Evolutionary conservation across 495 filamentous ascomycete genomes (phyloP), one percentile per base, ranked within the genome.

Genomic region (Podospora pseudoanserina): DNA sequence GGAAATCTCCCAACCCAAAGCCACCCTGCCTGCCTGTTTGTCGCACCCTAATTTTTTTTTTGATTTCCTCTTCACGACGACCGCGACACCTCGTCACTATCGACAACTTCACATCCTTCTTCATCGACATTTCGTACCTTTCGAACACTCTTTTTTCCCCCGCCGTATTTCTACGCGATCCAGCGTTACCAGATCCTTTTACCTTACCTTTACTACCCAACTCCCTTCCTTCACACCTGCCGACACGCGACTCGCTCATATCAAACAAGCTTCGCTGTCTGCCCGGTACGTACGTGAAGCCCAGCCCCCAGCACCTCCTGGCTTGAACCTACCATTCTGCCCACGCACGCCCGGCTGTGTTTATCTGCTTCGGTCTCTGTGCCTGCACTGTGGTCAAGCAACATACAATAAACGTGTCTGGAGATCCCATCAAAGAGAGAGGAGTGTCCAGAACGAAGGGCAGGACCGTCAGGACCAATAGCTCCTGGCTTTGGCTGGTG

Each of bases 31-130:
- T 58, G 55, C 39, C 67, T 70, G 71, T 66, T 68, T 64, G 73
- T 72, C 73, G 74, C 73, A 75, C 75, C 66, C 67, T 71, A 68
- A 77, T 76, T 72, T 70, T 78, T 78, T 78, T 74, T 73, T 63
- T 26, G 11, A n/a, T 30, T 63, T 63, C 18, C 60, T 28, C 20
- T 63, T 28, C 75, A 70, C 70, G 63, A 68, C 68, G 68, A 67
- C 71, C 69, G 74, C 73, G 71, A 76, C 74, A 69, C 70, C 68
- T 72, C 65, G 67, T 68, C 73, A 67, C 56, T 64, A 71, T 68
- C 59, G 68, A 58, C 55, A 19, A 58, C n/a, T 59, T 71, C 66
- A 49, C 66, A 67, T 69, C 66, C 65, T 62, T 70, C 69, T 58
- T 63, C 71, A 75, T 71, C 71, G 67, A 65, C 73, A 72, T 76